A percentile compares a stretch with the other conserved stretches of the same genome.
These are phyloP conservation scores for Ustilago lituana DNA, from an alignment of 1,284 basidiomycete species.

Conservation along the genomic window DNA sequence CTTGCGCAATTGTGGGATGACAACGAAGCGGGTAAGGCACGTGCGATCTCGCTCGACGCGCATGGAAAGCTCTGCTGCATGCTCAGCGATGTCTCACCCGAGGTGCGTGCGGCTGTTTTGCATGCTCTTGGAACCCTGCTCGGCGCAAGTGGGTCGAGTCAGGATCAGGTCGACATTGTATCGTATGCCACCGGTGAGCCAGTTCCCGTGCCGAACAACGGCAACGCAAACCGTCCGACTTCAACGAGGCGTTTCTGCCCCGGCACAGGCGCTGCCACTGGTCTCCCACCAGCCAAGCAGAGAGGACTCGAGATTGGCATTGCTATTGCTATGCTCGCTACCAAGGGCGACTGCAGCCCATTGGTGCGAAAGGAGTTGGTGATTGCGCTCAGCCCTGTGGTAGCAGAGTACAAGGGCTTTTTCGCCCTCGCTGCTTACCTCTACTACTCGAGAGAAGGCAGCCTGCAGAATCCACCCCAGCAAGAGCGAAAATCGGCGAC, in stretches of 20 bases:
- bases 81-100: slow-evolving; percentile 87
- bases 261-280: slow-evolving; percentile 84
- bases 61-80: slow-evolving; percentile 86
- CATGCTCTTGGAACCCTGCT: slow-evolving; percentile 94
- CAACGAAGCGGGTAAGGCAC: slow-evolving; percentile 88
- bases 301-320: slow-evolving; percentile 72
- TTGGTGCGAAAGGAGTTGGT: slow-evolving; percentile 95
- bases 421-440: slow-evolving; percentile 95
- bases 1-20: slow-evolving; percentile 95
- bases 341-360: slow-evolving; percentile 92
- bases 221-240: slow-evolving; percentile 10
- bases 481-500: slow-evolving; percentile 19
- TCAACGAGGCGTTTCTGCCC: slow-evolving; percentile 71
- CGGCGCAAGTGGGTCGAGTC: slow-evolving; percentile 78
- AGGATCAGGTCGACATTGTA: slow-evolving; percentile 56
- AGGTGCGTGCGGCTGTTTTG: slow-evolving; percentile 89
- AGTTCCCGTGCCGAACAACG: slow-evolving; percentile 10
- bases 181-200: slow-evolving; percentile 28
- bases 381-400: slow-evolving; percentile 88
- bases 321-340: slow-evolving; percentile 73
- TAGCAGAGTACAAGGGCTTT: slow-evolving; percentile 94
- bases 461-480: slow-evolving; percentile 15
- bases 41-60: slow-evolving; percentile 81
- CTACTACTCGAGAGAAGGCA: slow-evolving; percentile 78
- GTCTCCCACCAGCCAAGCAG: slow-evolving; percentile 78